Base-by-base conservation (phyloP, 192 early-diverging fungal genomes). In the Podila horticola region DNA sequence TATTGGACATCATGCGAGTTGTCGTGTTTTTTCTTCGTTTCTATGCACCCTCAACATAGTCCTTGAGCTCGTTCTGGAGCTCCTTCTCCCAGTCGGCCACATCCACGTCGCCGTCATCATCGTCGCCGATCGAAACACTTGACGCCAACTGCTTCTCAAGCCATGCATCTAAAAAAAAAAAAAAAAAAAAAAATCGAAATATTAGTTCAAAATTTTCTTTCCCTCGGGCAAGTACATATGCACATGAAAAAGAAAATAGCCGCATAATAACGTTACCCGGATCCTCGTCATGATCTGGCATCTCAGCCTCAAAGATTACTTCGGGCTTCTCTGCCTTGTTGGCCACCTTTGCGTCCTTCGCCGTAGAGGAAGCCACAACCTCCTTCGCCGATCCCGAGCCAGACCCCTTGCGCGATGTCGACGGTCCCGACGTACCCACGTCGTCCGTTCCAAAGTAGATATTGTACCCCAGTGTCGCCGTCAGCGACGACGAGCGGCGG, bases 21-120 rank as follows among this genome's bases (percentile, higher is more conserved):
- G 15, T 10, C 2, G 26, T 22, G n/a, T 19, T 28, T 49, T 13
- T 28, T 31, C 8, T 26, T n/a, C n/a, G n/a, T 19, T 0, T 11
- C 69, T 33, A 72, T 3, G 71, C 60, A 19, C 50, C 71, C 48
- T 81, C 77, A 29, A 81, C 77, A 69, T 81, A 81, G 58, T 84
- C 74, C 69, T 82, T 82, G 64, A 82, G 72, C 30, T 82, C 81
- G 26, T 83, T 79, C 38, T 85, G 81, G 29, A 85, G 48, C 66
- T 85, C 74, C 57, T 85, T 82, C 26, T 85, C 84, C 84, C 84
- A 85, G 58, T 85, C 79, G 1, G 69, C 82, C 5, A 75, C 72
- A 70, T 85, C 84, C 3, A 72, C 72, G 49, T 85, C 84, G 2
- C 41, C 81, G 58, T 82, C 84, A 34, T 72, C 84, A 58, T 28